These are phyloP conservation scores for Friedmanniomyces simplex DNA, from an alignment of 495 filamentous ascomycete genomes.

Conservation along the genomic window DNA sequence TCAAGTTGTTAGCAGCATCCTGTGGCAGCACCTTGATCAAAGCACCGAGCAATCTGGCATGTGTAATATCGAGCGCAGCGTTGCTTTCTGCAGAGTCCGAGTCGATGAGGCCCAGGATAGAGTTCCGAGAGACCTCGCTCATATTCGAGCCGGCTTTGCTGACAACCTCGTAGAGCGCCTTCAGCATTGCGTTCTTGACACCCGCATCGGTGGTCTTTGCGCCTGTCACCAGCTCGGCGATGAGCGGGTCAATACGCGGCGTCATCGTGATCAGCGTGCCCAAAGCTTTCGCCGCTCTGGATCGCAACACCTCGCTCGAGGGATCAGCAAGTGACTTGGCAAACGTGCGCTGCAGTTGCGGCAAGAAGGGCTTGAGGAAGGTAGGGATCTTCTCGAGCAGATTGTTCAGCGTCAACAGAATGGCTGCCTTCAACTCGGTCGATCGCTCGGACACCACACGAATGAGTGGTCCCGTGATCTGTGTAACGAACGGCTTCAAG, in stretches of 20 bases:
- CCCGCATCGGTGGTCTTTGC: conserved; percentile 82
- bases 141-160: conserved; percentile 90
- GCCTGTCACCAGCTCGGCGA: conserved; percentile 81
- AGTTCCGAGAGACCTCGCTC: conserved; percentile 74
- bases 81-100: conserved; percentile 62
- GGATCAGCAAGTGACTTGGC: conserved; percentile 90
- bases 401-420: conserved; percentile 88
- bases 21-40: conserved; percentile 70
- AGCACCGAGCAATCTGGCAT: conserved; percentile 78
- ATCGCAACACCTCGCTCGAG: conserved; percentile 77
- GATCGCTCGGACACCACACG: conserved; percentile 93
- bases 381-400: conserved; percentile 93
- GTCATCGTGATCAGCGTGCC: conserved; percentile 95
- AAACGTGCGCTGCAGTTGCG: conserved; percentile 92
- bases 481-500: conserved; percentile 86
- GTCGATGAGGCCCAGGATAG: conserved; percentile 79
- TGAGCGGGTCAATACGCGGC: conserved; percentile 85
- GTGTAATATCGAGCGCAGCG: conserved; percentile 69
- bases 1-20: conserved; percentile 52
- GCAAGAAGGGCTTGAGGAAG: conserved; percentile 91
- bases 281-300: conserved; percentile 85
- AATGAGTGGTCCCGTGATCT: conserved; percentile 95
- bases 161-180: conserved; percentile 90
- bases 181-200: conserved; percentile 93
- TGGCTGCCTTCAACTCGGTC: conserved; percentile 89